Base-by-base conservation (phyloP, 331 rosid genomes). In the Spiraea crenata region DNA sequence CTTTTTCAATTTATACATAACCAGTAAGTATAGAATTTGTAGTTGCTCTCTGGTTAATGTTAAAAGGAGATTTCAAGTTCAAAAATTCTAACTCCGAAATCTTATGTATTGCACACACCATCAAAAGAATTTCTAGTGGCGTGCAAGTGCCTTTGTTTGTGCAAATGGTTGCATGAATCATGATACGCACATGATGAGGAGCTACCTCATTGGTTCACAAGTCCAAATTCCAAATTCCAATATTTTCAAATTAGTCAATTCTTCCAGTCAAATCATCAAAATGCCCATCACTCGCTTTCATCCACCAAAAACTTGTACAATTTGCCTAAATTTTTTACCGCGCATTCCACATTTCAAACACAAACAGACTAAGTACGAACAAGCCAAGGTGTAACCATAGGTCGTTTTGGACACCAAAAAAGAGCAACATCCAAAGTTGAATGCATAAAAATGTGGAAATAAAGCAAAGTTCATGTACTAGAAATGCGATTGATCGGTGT, bases 141-240 rank as follows among this genome's bases (percentile, higher is more conserved):
- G 73, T 37, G 55, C 44, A 59, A 45, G 31, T 38, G 47, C 15
- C n/a, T 17, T 54, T 17, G 72, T 61, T 3, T 46, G 14, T 56
- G 5, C 55, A 55, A 63, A 11, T 49, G 69, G 48, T 67, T 64
- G 55, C 63, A 49, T 14, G 16, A 15, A 49, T 6, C 19, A 70
- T 75, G 51, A 25, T 50, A 50, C 40, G 77, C 71, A 54, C 75
- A 56, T 57, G 65, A 57, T 67, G 70, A 51, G 47, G 46, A 58
- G 41, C n/a, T 57, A 49, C 10, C 9, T 73, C 46, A 13, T 52
- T 50, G 17, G 56, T 57, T 51, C 64, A n/a, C 7, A 64, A 63
- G 6, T 35, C 71, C 63, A 64, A 51, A 9, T 4, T 72, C n/a
- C 13, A 25, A 63, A 63, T 8, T 35, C 71, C 55, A 64, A 51